These are phyloP conservation scores for Vanilla planifolia DNA, from an alignment of 106 monocot genomes.

Conservation along the genomic window DNA sequence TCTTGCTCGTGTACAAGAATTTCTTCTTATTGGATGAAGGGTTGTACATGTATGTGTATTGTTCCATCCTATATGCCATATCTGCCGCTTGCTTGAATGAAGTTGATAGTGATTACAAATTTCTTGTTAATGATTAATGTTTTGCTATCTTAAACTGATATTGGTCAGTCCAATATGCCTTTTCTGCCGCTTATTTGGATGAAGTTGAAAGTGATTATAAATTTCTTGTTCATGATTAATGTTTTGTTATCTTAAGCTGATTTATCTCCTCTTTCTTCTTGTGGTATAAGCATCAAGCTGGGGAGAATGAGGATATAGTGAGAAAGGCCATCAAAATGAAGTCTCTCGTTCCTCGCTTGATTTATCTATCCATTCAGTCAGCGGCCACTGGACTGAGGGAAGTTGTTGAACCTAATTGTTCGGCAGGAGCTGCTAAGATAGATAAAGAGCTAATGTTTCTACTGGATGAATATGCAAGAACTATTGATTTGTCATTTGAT, in stretches of 20 bases:
- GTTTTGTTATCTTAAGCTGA: not conserved
- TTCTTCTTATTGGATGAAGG: no score
- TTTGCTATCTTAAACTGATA: no score
- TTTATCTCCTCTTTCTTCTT: conserved; percentile 8
- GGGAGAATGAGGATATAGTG: conserved; percentile 16
- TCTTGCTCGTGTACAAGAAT: no score
- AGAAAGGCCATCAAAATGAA: conserved; percentile 42
- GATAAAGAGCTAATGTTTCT: conserved; percentile 38
- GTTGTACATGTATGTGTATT: no score
- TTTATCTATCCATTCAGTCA: conserved; percentile 55
- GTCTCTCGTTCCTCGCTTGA: conserved; percentile 64
- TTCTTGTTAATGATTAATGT: no score
- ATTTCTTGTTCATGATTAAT: not conserved
- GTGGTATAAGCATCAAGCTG: conserved; percentile 20
- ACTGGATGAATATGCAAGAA: conserved; percentile 52
- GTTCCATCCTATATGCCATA: no score
- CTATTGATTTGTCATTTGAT: conserved; percentile 46
- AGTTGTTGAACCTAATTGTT: conserved; percentile 26
- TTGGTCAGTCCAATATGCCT: no score
- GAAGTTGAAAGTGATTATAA: not conserved
- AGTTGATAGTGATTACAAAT: no score
- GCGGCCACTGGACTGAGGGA: conserved; percentile 42
- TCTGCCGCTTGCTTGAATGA: no score
- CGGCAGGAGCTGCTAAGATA: conserved; percentile 8
- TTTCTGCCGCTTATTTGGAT: not conserved